Conservation (phyloP, 192 early-diverging fungal genomes). For the Mortierella alpina region DNA sequence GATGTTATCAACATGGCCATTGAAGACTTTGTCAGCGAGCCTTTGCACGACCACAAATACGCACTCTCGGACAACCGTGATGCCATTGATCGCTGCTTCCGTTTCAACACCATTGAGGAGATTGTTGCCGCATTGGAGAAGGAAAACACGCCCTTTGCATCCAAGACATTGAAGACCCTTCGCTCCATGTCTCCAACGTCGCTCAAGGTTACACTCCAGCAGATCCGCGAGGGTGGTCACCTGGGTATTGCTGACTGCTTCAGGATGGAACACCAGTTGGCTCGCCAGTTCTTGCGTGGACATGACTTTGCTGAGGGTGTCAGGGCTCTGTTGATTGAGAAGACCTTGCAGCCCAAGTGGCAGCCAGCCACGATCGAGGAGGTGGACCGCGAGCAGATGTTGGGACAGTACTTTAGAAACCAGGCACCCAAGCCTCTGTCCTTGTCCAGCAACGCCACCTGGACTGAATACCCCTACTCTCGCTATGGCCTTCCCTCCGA, state of each 20-base stretch:
- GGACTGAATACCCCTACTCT: slow-evolving; percentile 67
- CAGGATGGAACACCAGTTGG: slow-evolving; percentile 86
- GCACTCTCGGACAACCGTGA: slow-evolving; percentile 62
- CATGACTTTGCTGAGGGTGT: slow-evolving; percentile 95
- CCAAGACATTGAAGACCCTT: slow-evolving; percentile 72
- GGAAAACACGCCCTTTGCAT: slow-evolving; percentile 78
- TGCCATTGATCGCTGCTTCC: slow-evolving; percentile 91
- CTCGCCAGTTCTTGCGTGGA: slow-evolving; percentile 77
- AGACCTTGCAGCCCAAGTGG: slow-evolving; percentile 76
- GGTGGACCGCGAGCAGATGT: slow-evolving; percentile 62
- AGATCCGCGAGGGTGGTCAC: slow-evolving; percentile 78
- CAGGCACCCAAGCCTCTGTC: slow-evolving; percentile 35
- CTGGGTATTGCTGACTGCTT: slow-evolving; percentile 84
- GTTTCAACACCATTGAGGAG: slow-evolving; percentile 80
- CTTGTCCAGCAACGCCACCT: slow-evolving; percentile 56
- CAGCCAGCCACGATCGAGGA: slow-evolving; percentile 67
- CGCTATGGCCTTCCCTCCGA: slow-evolving; percentile 75
- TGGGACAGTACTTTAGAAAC: slow-evolving; percentile 67
- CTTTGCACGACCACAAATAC: slow-evolving; percentile 52
- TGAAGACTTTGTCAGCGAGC: slow-evolving; percentile 89
- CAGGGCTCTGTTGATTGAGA: slow-evolving; percentile 78
- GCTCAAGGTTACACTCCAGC: slow-evolving; percentile 88
- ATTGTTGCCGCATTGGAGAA: slow-evolving; percentile 86
- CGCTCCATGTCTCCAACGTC: slow-evolving; percentile 84
- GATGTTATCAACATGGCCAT: slow-evolving; percentile 87